A percentile compares a stretch with the other conserved stretches of the same genome.
These are phyloP conservation scores for Nitzschia palea DNA, from an alignment of 108 stramenopile species.

Conservation along the genomic window DNA sequence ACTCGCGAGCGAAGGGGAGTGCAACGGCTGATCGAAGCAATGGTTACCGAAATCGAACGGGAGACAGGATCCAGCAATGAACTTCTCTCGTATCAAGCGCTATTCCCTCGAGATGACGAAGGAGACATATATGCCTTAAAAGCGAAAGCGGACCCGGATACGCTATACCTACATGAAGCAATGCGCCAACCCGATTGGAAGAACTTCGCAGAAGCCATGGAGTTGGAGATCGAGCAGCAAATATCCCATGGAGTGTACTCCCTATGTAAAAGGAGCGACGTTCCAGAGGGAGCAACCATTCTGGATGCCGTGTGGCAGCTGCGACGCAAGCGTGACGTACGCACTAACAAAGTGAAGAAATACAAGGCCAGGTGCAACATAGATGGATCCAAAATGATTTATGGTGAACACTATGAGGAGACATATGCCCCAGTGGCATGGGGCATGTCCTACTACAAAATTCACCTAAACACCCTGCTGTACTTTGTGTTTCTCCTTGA, in stretches of 20 bases:
- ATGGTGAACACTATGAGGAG: slow-evolving; percentile 39
- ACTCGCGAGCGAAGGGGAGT: background rate
- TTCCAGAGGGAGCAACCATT: slow-evolving; percentile 36
- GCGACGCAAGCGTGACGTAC: slow-evolving; percentile 40
- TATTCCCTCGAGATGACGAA: background rate
- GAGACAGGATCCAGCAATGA: background rate
- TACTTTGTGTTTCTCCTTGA: too few species aligned
- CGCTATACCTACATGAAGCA: slow-evolving; percentile 22
- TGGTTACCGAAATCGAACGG: background rate
- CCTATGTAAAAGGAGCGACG: slow-evolving; percentile 8
- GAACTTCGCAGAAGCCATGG: slow-evolving; percentile 8
- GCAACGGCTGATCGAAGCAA: background rate
- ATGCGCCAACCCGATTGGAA: slow-evolving; percentile 26
- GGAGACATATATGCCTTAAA: slow-evolving; percentile 3
- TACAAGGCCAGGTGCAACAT: slow-evolving; percentile 35
- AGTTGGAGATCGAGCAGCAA: background rate
- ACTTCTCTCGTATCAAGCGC: background rate
- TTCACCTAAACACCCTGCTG: too few species aligned
- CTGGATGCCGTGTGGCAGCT: slow-evolving; percentile 49
- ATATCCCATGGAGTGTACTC: background rate
- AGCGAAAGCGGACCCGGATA: slow-evolving; percentile 13
- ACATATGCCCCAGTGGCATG: slow-evolving; percentile 57
- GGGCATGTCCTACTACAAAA: too few species aligned
- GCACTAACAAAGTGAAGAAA: slow-evolving; percentile 30
- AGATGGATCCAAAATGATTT: slow-evolving; percentile 34